These are phyloP conservation scores for Antitrichia curtipendula DNA, from an alignment of 225 moss, liverwort and hornwort genomes.

Conservation along the genomic window DNA sequence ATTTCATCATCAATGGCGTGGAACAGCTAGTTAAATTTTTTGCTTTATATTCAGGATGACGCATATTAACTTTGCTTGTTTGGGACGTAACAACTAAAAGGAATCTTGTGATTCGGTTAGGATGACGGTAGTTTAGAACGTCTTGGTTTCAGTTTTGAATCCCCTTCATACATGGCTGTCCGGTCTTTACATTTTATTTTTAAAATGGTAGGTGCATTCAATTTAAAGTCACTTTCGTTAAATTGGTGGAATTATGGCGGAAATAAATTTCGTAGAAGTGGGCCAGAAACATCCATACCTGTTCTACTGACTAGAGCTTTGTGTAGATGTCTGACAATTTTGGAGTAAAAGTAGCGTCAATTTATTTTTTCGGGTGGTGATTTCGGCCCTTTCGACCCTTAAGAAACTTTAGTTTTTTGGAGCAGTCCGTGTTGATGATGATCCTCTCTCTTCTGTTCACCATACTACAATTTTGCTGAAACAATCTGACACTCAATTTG, in stretches of 20 bases:
- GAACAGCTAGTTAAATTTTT: background rate
- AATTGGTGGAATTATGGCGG: background rate
- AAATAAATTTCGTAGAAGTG: background rate
- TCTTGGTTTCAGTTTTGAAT: background rate
- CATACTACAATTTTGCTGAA: background rate
- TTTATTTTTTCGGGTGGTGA: background rate
- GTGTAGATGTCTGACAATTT: background rate
- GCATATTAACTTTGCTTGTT: background rate
- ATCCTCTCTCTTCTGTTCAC: background rate
- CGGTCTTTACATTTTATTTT: background rate
- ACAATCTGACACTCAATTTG: background rate
- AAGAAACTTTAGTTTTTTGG: background rate
- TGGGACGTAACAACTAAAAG: background rate
- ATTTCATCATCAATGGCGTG: background rate
- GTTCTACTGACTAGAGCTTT: background rate
- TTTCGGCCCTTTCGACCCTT: background rate
- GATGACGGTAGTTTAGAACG: background rate
- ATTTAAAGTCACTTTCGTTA: background rate
- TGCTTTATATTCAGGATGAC: background rate
- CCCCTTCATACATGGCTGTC: background rate
- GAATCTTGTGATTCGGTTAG: background rate
- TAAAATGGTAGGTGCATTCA: background rate
- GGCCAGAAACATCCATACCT: background rate
- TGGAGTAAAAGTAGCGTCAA: background rate
- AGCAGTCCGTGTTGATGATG: background rate